A percentile compares a stretch with the other conserved stretches of the same genome.
These are phyloP conservation scores for Zygoascus bituminiphila DNA, from an alignment of 805 yeast species.

Conservation along the genomic window DNA sequence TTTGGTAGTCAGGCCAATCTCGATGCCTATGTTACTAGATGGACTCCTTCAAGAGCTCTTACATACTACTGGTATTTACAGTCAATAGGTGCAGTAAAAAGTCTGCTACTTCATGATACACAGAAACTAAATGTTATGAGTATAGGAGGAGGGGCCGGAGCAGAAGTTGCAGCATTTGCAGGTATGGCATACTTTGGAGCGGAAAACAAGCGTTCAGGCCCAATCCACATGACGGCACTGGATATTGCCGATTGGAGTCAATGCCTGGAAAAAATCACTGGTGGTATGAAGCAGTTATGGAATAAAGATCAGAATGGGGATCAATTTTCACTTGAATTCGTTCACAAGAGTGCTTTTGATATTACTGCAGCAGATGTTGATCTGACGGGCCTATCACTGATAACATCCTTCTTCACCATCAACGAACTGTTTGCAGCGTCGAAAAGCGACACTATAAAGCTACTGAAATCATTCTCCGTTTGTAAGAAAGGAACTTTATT, in stretches of 20 bases:
- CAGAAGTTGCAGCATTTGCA: constrained; percentile 60
- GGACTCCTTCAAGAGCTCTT: constrained; percentile 80
- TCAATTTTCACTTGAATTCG: background rate
- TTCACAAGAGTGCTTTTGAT: constrained; percentile 16
- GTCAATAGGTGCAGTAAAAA: constrained; percentile 37
- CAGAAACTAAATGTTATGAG: constrained; percentile 36
- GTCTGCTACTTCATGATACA: constrained; percentile 24
- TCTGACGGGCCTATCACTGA: constrained; percentile 36
- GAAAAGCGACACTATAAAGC: constrained; percentile 48
- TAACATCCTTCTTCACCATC: constrained; percentile 76
- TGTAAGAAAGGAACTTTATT: constrained; percentile 54
- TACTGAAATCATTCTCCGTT: constrained; percentile 45
- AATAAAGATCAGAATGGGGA: constrained; percentile 7
- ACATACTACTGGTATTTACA: constrained; percentile 64
- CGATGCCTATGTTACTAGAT: constrained; percentile 69
- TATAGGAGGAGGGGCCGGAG: constrained; percentile 89
- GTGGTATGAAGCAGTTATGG: constrained; percentile 47
- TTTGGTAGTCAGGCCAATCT: constrained; percentile 56
- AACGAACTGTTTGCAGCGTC: constrained; percentile 75
- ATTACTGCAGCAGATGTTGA: constrained; percentile 20
- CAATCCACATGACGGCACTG: constrained; percentile 44
- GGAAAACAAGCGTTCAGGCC: constrained; percentile 18
- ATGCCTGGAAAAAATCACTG: constrained; percentile 40
- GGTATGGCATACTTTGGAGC: constrained; percentile 38
- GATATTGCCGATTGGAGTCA: constrained; percentile 76